These are phyloP conservation scores for Nakaseomyces sp. DNA, from an alignment of 1,139 yeast genomes.

Conservation along the genomic window DNA sequence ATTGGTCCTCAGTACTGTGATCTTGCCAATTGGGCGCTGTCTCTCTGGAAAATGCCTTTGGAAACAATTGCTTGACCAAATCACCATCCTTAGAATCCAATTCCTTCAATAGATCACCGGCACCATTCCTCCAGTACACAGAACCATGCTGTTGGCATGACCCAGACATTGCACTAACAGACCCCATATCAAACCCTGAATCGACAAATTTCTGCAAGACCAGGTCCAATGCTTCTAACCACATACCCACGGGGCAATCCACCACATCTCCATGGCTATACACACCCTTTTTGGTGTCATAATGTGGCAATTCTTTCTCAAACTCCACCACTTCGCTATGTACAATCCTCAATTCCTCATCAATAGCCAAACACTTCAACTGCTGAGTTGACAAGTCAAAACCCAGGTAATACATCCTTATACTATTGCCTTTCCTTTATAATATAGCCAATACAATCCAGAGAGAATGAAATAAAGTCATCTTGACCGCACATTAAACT, in stretches of 20 bases:
- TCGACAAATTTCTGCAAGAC: constrained; percentile 41
- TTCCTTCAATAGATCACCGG: constrained; percentile 35
- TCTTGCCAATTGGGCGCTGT: constrained; percentile 93
- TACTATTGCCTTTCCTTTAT: not conserved
- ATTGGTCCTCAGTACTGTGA: constrained; percentile 70
- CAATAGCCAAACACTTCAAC: constrained; percentile 63
- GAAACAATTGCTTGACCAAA: constrained; percentile 40
- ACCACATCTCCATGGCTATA: constrained; percentile 44
- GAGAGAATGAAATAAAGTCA: not conserved
- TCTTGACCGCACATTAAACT: not conserved
- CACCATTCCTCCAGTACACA: constrained; percentile 60
- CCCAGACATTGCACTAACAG: constrained; percentile 68
- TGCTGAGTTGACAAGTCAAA: constrained; percentile 89
- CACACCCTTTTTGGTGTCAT: constrained; percentile 66
- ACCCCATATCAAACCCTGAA: constrained; percentile 44
- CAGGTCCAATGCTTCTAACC: constrained; percentile 76
- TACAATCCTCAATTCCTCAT: constrained; percentile 44
- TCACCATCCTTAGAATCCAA: constrained; percentile 27
- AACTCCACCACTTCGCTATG: constrained; percentile 62
- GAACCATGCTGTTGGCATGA: constrained; percentile 94
- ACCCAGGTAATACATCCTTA: constrained; percentile 44
- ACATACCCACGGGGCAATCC: constrained; percentile 75
- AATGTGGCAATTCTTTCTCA: constrained; percentile 52
- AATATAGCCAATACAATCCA: too few species aligned
- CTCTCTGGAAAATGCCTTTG: constrained; percentile 49